Base-by-base conservation (phyloP, 805 yeast genomes). In the Candida xiaguanensis region DNA sequence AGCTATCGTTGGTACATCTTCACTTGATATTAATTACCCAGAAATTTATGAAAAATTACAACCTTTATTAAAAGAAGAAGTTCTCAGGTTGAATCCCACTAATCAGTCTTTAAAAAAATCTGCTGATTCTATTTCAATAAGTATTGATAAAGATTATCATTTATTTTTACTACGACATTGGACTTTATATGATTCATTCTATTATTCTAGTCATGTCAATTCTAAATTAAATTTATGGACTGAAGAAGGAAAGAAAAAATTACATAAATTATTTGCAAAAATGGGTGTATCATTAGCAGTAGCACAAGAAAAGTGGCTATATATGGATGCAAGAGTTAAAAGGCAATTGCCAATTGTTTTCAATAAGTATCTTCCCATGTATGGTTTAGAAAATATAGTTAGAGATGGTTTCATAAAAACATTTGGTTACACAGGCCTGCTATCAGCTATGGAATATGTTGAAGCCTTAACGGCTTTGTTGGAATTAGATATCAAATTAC, bases 251-350 rank as follows among this genome's bases (percentile, higher is more conserved):
- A 76, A 82, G 48, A 88, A 86, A 55, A 76, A 80, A 47, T 66
- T 93, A 36, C 95, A 90, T 56, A 88, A 89, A 51, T 74, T 93
- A 77, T 87, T 93, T 65, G 99, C 99, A 1, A 78, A 85, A 50
- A 93, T 95, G 96, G 99, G 99, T 6, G 83, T 93, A 5, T 82
- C 96, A 0, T 67, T 93, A 34, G 82, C 79, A 5, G 81, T 83
- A n/a, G 93, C 98, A 0, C 84, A 82, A 52, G 96, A 93, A 58
- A 80, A 80, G 40, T 93, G 98, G 98, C 71, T 83, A 18, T 95
- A 91, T 57, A 78, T 91, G 81, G 93, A 88, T 55, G 77, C 85
- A 27, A 72, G 74, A 8, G 69, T 91, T 37, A 95, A 93, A 57
- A 78, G 81, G 41, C 82, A 80, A 44, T 64, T 93, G 17, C 82